Evolutionary conservation across 2,329 filamentous ascomycete genomes (phyloP), one percentile per base, ranked within the genome.

Genomic region (Sporothrix inflata): DNA sequence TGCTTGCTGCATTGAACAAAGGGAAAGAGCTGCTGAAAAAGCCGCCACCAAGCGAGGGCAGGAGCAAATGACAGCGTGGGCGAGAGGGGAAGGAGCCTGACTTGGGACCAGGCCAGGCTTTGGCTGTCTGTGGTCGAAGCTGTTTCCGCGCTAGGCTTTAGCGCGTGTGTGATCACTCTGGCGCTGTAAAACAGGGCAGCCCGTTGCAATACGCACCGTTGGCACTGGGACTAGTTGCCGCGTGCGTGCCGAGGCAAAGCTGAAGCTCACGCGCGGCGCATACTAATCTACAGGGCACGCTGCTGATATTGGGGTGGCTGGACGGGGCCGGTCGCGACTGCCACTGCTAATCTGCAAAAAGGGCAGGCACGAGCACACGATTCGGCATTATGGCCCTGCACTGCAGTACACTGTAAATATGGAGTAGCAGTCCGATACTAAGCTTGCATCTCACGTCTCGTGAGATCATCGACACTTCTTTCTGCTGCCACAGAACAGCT

Each of bases 211-310:
- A 30, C 12, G 55, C 38, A 63, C 38, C 61, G 45, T 34, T 51
- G 65, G 47, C 65, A 16, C 47, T 69, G 49, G 27, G 45, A 21
- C 42, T 42, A 69, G 71, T 30, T 69, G 53, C 75, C 76, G 74
- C 77, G 75, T 74, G 74, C 74, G 75, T 78, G 73, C 78, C 78
- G 78, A 79, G 78, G 78, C 76, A 79, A 67, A 72, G 71, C 65
- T 51, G 19, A 14, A 51, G 34, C 66, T 47, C 49, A 40, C 68
- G 19, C 40, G 70, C 70, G 63, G 40, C 69, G 69, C 38, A 60
- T 21, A 38, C 38, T 67, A 71, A 19, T 67, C 38, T 67, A 70
- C 42, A 51, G 42, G 24, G 55, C 21, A 60, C 38, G 27, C 27
- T 51, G 11, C 57, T 30, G 30, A 21, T 47, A 47, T 47, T 66